Percentiles rank a stretch among this genome's conserved stretches.
phyloP scores from a whole-genome alignment of 2,329 filamentous ascomycete genomes.

The Macrophomina pseudophaseolina region DNA sequence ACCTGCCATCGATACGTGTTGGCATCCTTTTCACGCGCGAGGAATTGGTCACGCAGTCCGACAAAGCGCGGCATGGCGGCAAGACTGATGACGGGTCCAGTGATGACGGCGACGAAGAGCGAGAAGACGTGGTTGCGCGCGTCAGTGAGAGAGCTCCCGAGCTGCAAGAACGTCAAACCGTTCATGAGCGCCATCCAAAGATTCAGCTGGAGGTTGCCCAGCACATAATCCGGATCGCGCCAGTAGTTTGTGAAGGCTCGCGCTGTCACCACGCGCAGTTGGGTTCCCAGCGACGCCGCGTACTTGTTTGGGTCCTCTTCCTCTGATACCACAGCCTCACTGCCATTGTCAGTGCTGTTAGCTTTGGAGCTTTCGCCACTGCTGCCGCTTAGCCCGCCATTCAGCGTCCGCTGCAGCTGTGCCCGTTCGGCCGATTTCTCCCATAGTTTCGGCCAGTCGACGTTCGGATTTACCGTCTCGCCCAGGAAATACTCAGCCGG shows the following conservation, averaged over 20 bases:
- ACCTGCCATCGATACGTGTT: constrained; percentile 72
- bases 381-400: background rate
- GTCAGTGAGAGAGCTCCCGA: background rate
- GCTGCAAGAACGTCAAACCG: background rate
- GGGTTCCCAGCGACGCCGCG: background rate
- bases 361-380: background rate
- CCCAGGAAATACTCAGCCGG: constrained; percentile 62
- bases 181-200: background rate
- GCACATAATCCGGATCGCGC: background rate
- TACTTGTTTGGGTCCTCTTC: background rate
- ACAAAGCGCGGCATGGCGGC: constrained; percentile 5
- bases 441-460: background rate
- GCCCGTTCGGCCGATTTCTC: background rate
- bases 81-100: background rate
- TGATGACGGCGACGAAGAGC: constrained; percentile 11
- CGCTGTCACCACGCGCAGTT: background rate
- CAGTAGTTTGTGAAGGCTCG: constrained; percentile 7
- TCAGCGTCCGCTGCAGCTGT: background rate
- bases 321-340: background rate
- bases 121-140: constrained; percentile 8
- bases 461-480: background rate
- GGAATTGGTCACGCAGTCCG: background rate
- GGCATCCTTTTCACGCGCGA: background rate
- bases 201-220: background rate
- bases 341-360: background rate